Evolutionary conservation across 2,329 filamentous ascomycete genomes (phyloP).

Genomic region (Venturia nashicola): DNA sequence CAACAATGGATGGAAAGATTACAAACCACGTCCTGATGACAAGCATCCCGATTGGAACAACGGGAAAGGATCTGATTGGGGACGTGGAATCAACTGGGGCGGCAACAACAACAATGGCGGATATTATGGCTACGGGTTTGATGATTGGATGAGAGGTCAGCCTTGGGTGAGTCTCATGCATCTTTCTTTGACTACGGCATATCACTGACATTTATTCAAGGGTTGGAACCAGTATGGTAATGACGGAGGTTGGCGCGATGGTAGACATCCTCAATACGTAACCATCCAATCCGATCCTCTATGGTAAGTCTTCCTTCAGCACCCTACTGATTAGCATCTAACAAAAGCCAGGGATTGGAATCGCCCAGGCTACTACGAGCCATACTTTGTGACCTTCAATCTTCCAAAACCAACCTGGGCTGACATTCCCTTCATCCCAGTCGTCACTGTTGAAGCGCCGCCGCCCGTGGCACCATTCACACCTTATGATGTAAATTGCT

Average conservation of each 20-base stretch:
- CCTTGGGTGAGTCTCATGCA: neutral
- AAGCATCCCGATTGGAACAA: constrained; percentile 2
- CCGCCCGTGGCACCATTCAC: neutral
- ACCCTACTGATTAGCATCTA: neutral
- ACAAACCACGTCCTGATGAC: neutral
- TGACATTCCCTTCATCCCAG: neutral
- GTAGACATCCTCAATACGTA: neutral
- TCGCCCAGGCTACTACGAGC: neutral
- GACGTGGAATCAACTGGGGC: neutral
- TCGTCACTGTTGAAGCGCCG: neutral
- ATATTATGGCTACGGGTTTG: neutral
- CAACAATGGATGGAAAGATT: neutral
- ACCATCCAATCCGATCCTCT: neutral
- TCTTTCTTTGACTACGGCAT: neutral
- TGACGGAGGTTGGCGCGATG: constrained; percentile 2
- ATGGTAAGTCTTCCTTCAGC: neutral
- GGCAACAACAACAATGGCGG: neutral
- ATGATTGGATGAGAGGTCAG: neutral
- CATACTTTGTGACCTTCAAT: neutral
- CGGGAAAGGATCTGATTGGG: neutral
- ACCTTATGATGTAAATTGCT: neutral
- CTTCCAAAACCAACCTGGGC: neutral
- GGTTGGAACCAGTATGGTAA: neutral
- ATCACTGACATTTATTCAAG: neutral
- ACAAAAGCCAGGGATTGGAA: neutral